Conservation (phyloP, 805 yeast species). For the Ogataea haglerorum region DNA sequence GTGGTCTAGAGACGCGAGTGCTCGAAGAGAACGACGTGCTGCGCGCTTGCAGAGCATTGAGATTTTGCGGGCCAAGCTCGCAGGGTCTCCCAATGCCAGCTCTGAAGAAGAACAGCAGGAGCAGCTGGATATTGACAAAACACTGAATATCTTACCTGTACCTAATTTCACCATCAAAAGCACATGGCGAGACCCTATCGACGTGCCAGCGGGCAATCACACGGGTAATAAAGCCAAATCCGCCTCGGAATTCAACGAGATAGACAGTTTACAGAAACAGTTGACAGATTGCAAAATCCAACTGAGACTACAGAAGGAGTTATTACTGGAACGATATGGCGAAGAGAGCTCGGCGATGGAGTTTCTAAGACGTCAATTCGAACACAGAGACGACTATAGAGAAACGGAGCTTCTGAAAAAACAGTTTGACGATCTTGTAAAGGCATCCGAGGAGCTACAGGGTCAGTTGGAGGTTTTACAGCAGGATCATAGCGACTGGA, state of each 20-base stretch:
- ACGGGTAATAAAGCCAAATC: constrained; percentile 7
- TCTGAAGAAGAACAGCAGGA: constrained; percentile 16
- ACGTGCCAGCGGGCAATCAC: not conserved
- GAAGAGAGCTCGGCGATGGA: constrained; percentile 17
- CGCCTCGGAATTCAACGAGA: constrained; percentile 18
- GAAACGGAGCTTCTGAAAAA: constrained; percentile 10
- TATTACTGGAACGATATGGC: constrained; percentile 25
- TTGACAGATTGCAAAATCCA: constrained; percentile 35
- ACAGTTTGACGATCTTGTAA: constrained; percentile 20
- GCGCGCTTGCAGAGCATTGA: constrained; percentile 18
- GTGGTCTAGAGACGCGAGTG: constrained; percentile 15
- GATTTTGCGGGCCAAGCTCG: constrained; percentile 14
- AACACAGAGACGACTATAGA: not conserved
- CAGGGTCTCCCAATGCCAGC: constrained; percentile 19
- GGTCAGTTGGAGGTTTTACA: constrained; percentile 17
- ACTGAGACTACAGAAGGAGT: constrained; percentile 30
- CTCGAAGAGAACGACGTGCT: constrained; percentile 17
- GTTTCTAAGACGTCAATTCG: constrained; percentile 15
- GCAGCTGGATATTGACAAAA: constrained; percentile 16
- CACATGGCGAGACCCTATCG: constrained; percentile 9
- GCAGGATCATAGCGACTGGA: constrained; percentile 17
- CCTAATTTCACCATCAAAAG: constrained; percentile 14
- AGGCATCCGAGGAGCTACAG: constrained; percentile 17
- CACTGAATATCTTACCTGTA: constrained; percentile 17
- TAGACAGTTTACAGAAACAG: constrained; percentile 29